Evolutionary conservation across 2,329 filamentous ascomycete species (phyloP).

Genomic region (Talaromyces sp.): DNA sequence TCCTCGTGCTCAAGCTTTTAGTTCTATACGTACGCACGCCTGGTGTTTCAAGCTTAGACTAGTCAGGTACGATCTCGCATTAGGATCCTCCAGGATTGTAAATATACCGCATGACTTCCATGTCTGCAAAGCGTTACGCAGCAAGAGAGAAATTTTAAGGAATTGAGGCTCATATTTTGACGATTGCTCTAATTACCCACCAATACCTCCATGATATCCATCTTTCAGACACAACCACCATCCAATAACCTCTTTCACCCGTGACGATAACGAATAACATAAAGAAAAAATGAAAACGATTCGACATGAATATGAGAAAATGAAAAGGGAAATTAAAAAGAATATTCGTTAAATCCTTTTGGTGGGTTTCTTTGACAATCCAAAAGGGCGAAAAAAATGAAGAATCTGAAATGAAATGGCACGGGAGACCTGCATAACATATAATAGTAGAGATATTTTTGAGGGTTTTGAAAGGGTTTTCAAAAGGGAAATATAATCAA

Average conservation of each 20-base stretch:
- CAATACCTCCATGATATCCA: background rate
- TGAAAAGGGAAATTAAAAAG: background rate
- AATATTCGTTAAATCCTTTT: conserved; percentile 5
- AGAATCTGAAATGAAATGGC: background rate
- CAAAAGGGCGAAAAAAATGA: conserved; percentile 4
- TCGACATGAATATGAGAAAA: background rate
- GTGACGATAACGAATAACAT: background rate
- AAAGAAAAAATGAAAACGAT: background rate
- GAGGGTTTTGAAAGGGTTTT: background rate
- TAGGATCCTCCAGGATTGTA: background rate
- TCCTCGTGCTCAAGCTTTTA: background rate
- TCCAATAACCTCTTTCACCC: conserved; percentile 7
- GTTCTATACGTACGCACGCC: background rate
- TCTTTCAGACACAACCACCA: background rate
- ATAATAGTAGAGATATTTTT: background rate
- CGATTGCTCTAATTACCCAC: background rate
- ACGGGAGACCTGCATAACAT: background rate
- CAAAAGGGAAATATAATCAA: background rate
- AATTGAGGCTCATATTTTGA: background rate
- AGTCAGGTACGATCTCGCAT: background rate
- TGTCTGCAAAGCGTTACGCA: background rate
- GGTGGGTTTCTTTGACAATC: background rate
- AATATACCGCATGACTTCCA: background rate
- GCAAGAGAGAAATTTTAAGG: background rate
- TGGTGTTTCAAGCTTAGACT: too few relatives aligned